Evolutionary conservation across 352 stramenopile genomes (phyloP), one percentile per base, ranked within the genome.

Genomic region (Phytophthora sp.): DNA sequence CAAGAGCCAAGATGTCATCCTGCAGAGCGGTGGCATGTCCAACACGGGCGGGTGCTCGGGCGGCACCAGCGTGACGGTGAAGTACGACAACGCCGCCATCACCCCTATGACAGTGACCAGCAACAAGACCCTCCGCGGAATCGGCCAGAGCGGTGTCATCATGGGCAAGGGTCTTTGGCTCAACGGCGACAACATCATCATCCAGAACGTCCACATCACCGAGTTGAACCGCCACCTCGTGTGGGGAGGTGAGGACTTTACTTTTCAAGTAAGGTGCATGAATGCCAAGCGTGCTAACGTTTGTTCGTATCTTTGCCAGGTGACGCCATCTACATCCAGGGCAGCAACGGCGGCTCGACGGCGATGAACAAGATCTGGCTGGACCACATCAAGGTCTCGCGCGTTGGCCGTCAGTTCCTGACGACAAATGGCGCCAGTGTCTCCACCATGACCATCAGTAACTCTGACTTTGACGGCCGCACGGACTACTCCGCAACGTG

Each of bases 391-490:
- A 79, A 79, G 59, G 41, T 67, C 9, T 67, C 59, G 1, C 59
- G 10, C 34, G 42, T 67, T 5, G 59, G 59, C 20, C 50, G 55
- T 65, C 49, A 70, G 21, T 30, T 55, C 35, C 12, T 82, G 12
- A 69, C 54, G 17, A 79, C 66, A 2, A 69, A 74, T 44, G 45
- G 35, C 11, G 74, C 57, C 24, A 59, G 70, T 13, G 64, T 69
- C 4, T 67, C 61, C 11, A 76, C 64, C 17, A 38, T 77, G 44
- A 79, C 74, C 17, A 72, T 82, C 54, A 77, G 66, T 55, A 79
- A 79, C 60, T 76, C 58, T 49, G 69, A 82, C 37, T 82, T 82
- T 52, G 74, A 82, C 43, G 74, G 74, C 5, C 39, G 55, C 15
- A 79, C 74, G 2, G 26, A 50, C 17, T 82, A 62, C 50, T 79